Evolutionary conservation across 495 filamentous ascomycete species (phyloP).

Genomic region (Cenococcum geophilum): DNA sequence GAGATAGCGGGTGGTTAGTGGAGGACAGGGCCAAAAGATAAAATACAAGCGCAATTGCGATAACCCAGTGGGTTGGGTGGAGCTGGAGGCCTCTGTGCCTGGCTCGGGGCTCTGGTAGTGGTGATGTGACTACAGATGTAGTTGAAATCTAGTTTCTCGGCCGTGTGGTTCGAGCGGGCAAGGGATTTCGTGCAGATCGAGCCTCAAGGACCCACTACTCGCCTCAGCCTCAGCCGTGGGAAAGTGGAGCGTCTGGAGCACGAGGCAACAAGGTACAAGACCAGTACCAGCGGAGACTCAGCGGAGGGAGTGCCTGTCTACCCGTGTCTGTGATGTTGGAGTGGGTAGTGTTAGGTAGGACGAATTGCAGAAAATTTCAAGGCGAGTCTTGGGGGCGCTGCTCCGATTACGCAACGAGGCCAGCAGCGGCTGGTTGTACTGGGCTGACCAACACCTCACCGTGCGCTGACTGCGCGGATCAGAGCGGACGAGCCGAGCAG

Average conservation of each 20-base stretch:
- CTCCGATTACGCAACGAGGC: conserved; percentile 20
- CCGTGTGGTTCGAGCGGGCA: conserved; percentile 2
- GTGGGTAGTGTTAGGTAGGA: background rate
- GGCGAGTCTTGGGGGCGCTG: background rate
- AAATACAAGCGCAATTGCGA: background rate
- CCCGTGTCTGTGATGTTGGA: background rate
- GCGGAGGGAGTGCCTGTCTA: conserved; percentile 3
- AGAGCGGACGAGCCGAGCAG: conserved; percentile 14
- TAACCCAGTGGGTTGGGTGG: background rate
- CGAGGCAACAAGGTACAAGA: conserved; percentile 6
- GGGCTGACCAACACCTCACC: conserved; percentile 2
- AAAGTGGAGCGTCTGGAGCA: conserved; percentile 8
- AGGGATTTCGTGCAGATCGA: conserved; percentile 10
- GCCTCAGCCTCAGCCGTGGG: conserved; percentile 7
- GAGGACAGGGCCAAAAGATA: background rate
- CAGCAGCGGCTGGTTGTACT: conserved; percentile 1
- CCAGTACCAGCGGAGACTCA: background rate
- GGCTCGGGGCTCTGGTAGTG: background rate
- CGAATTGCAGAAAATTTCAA: conserved; percentile 9
- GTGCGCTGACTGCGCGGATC: conserved; percentile 10
- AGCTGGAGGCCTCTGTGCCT: background rate
- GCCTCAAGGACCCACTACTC: conserved; percentile 7
- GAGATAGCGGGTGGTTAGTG: conserved; percentile 1
- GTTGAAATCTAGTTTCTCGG: background rate
- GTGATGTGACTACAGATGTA: background rate